Evolutionary conservation across 345 rosid genomes (phyloP), one percentile per base, ranked within the genome.

Genomic region (Chamaenerion angustifolium): DNA sequence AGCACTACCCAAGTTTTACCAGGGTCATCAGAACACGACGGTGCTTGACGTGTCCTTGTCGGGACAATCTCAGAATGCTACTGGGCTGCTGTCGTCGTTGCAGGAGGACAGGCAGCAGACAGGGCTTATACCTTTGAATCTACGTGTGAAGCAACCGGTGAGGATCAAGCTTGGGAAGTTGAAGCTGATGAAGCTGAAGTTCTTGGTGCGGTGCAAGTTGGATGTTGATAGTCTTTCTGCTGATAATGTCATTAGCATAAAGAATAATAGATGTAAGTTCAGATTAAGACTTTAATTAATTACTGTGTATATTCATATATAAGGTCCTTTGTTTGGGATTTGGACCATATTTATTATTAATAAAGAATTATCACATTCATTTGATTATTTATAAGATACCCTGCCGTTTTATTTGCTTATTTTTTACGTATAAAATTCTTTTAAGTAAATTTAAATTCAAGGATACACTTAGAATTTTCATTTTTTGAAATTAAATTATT

Each of bases 11-110:
- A 81, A 77, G 63, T 89, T 89, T 63, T 89, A 85, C 67, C 97
- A 89, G 54, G 95, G 97, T n/a, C 90, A 89, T 56, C 55, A 56
- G 68, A 89, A 83, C 58, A 85, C 90, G 11, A 85, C 97, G 0
- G 71, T 76, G 47, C 76, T 89, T 42, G 44, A 49, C 13, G 60
- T 89, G 55, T 64, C 71, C 35, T 49, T 89, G 74, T 55, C 72
- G 0, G 95, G 94, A 4, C 69, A 71, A 59, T 71, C 64, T 8
- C 60, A 70, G 27, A 74, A 85, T 63, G 93, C 78, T 3, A 65
- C 58, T 0, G 71, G 18, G 14, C 57, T 85, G 70, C 8, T 67
- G 13, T 48, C 43, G 16, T 11, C 61, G 16, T n/a, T 88, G 43
- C 66, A 57, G 45, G 66, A 77, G 41, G 72, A 78, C 59, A 75